phyloP scores from a whole-genome alignment of 306 rosid species.

The Geum urbanum region DNA sequence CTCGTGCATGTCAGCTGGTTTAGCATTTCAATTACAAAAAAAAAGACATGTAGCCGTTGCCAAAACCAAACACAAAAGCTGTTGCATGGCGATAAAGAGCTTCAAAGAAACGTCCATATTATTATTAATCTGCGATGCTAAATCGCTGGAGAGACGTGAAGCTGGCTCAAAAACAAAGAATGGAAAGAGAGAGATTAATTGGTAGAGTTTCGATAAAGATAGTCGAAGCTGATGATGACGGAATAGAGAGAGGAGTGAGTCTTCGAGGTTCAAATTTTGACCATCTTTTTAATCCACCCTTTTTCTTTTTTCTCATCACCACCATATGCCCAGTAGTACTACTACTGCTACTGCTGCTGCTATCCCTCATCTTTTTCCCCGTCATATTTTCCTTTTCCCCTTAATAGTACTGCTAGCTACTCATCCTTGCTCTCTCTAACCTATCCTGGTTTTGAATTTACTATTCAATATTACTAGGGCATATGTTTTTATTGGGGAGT shows the following conservation, averaged over 20 bases:
- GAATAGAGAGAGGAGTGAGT: constrained; percentile 59
- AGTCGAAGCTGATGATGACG: constrained; percentile 87
- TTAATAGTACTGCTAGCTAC: not conserved
- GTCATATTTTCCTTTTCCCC: constrained; percentile 63
- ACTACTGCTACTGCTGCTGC: not conserved
- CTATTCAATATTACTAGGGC: constrained; percentile 40
- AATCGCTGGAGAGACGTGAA: constrained; percentile 14
- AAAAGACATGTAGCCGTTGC: constrained; percentile 1
- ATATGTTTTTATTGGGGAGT: constrained; percentile 62
- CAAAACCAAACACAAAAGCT: not conserved
- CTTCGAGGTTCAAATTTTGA: constrained; percentile 92
- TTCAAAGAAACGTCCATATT: constrained; percentile 6
- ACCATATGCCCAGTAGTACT: constrained; percentile 20
- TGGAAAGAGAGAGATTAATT: constrained; percentile 16
- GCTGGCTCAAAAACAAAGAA: constrained; percentile 57
- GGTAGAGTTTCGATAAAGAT: constrained; percentile 98
- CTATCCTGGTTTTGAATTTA: not conserved
- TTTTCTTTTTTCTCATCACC: constrained; percentile 29
- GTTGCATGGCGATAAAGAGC: constrained; percentile 16
- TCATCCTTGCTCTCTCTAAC: not conserved
- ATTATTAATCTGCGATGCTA: constrained; percentile 8
- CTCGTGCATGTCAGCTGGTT: constrained; percentile 3
- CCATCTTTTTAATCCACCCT: constrained; percentile 65
- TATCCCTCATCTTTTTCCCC: constrained; percentile 52
- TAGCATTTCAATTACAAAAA: not conserved